Conservation (phyloP, 768 basidiomycete genomes). For the Lentinula sp. region DNA sequence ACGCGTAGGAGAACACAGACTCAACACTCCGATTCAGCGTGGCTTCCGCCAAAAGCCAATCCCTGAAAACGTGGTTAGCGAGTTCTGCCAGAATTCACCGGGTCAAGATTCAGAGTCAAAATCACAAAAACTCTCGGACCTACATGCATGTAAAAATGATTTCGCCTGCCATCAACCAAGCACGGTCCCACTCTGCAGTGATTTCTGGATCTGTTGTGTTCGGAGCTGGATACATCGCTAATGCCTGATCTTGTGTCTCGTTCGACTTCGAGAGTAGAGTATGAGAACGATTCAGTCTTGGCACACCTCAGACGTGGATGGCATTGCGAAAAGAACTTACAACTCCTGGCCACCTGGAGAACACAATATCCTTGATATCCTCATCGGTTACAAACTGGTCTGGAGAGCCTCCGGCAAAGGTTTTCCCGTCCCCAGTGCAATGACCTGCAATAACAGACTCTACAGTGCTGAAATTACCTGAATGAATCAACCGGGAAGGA, state of each 20-base stretch:
- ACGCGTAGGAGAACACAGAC: constrained; percentile 31
- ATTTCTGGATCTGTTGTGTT: constrained; percentile 27
- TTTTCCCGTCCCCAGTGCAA: constrained; percentile 36
- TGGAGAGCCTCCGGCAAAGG: constrained; percentile 32
- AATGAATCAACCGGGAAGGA: constrained; percentile 27
- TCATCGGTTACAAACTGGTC: constrained; percentile 32
- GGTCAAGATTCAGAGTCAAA: neutral
- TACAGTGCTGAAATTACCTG: constrained; percentile 24
- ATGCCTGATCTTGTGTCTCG: constrained; percentile 25
- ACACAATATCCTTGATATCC: constrained; percentile 27
- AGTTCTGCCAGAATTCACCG: neutral
- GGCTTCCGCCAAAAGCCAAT: constrained; percentile 31
- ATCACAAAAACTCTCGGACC: constrained; percentile 3
- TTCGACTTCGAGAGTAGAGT: constrained; percentile 21
- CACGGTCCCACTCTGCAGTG: constrained; percentile 32
- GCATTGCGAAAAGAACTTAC: constrained; percentile 14
- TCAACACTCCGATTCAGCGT: constrained; percentile 20
- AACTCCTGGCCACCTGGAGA: constrained; percentile 28
- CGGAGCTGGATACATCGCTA: constrained; percentile 32
- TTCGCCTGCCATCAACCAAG: constrained; percentile 34
- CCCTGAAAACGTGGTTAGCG: constrained; percentile 19
- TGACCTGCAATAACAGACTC: constrained; percentile 32
- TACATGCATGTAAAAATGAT: constrained; percentile 39
- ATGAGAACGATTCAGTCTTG: too few relatives aligned
- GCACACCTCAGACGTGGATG: too few relatives aligned